Evolutionary conservation across 1,284 basidiomycete species (phyloP), one percentile per base, ranked within the genome.

Genomic region (Heterobasidion occidentale): DNA sequence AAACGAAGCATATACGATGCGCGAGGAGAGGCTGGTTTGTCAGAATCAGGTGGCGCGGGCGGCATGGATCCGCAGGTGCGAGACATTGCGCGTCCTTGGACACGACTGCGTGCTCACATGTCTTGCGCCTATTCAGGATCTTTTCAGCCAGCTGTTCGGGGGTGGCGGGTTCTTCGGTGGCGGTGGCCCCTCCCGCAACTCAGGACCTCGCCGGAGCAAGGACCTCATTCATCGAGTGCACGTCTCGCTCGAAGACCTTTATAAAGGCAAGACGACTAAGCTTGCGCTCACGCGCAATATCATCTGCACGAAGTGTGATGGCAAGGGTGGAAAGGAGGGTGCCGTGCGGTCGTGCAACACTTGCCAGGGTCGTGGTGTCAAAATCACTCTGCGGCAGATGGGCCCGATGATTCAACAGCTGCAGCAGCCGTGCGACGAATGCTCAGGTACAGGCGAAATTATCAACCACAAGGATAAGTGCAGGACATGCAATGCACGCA

Each of bases 341-440:
- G 89, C 96, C 36, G 94, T 98, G 59, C 85, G 87, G 71, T 71
- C 78, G 51, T 99, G 97, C 73, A 66, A 72, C 52, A 70, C 78
- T 19, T 99, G 97, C 77, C 81, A 78, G 66, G 97, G 97, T 63
- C 92, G 94, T 65, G 97, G 97, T 70, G 76, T 97, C 76, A 92
- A 90, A 72, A 75, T 98, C 65, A 92, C 90, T 57, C 77, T 98
- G 59, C 90, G 97, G 60, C 96, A 98, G 73, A 89, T 97, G 83
- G 97, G 97, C 42, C 97, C 97, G 15, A 99, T 99, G 97, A 94
- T 99, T 65, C 97, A 99, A 75, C 97, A 99, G 75, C 92, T 99
- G 67, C 97, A 99, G 71, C 91, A 94, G 62, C 81, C 87, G 53
- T 99, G 97, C 76, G 86, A 90, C 68, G 95, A 98, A 36, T 99